Conservation (phyloP, 2,329 filamentous ascomycete genomes). For the Macrophomina tecta region DNA sequence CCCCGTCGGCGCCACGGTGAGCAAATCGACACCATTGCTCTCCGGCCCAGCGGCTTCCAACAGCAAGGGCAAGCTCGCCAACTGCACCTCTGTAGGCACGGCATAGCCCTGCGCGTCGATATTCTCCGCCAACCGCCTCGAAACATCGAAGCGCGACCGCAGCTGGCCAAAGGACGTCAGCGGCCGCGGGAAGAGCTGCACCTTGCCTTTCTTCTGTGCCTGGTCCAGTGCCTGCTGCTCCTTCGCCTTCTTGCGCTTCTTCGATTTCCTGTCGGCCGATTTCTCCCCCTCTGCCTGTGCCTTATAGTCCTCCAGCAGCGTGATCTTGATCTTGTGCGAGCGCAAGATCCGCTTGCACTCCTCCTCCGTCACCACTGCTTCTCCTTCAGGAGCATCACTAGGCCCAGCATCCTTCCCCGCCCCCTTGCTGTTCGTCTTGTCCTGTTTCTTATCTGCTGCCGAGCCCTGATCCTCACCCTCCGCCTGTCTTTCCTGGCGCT, state of each 20-base stretch:
- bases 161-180: conserved; percentile 79
- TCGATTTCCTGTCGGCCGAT: conserved; percentile 60
- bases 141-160: conserved; percentile 73
- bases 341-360: conserved; percentile 76
- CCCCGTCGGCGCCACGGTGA: conserved; percentile 91
- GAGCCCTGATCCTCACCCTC: background rate
- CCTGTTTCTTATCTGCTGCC: conserved; percentile 22
- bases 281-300: conserved; percentile 53
- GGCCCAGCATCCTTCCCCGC: conserved; percentile 27
- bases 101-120: conserved; percentile 83
- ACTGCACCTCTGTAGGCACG: conserved; percentile 90
- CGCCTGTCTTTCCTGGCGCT: conserved; percentile 27
- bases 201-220: conserved; percentile 48
- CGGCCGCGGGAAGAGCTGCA: conserved; percentile 75
- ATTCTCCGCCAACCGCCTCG: conserved; percentile 76
- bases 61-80: conserved; percentile 82
- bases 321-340: conserved; percentile 84
- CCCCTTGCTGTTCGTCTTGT: background rate
- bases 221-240: conserved; percentile 45
- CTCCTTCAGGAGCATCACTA: conserved; percentile 27
- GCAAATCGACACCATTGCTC: conserved; percentile 68
- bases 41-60: conserved; percentile 29
- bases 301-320: conserved; percentile 65
- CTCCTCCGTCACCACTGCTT: conserved; percentile 63
- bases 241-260: conserved; percentile 53